Percentiles rank a stretch among this genome's conserved stretches.
Conservation (phyloP, 2,329 filamentous ascomycete genomes). For the Talaromyces sp. region DNA sequence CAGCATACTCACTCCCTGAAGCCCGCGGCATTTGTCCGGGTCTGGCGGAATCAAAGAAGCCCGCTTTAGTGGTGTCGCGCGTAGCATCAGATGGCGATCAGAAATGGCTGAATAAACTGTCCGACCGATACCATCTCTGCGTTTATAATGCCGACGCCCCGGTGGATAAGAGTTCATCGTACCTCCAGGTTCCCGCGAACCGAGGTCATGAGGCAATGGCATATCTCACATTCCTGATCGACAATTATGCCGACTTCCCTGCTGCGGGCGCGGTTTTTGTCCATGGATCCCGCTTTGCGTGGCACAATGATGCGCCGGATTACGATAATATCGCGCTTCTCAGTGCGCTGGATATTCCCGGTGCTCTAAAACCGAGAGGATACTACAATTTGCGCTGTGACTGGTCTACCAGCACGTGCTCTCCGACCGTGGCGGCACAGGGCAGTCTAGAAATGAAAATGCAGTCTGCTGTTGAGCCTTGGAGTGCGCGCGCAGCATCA, state of each 20-base stretch:
- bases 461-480: constrained; percentile 45
- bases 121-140: constrained; percentile 49
- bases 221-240: constrained; percentile 52
- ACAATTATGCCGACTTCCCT: constrained; percentile 48
- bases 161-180: constrained; percentile 23
- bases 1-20: constrained; percentile 36
- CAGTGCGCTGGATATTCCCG: constrained; percentile 39
- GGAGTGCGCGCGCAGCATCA: constrained; percentile 46
- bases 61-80: constrained; percentile 50
- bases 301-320: constrained; percentile 48
- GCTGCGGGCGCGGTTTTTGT: constrained; percentile 45
- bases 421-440: constrained; percentile 38
- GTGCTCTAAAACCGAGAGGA: constrained; percentile 42
- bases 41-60: constrained; percentile 42
- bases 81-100: constrained; percentile 46
- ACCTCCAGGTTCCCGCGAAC: constrained; percentile 51
- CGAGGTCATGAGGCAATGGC: constrained; percentile 52
- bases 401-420: constrained; percentile 52
- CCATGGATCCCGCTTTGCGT: constrained; percentile 48
- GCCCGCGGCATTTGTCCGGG: constrained; percentile 49
- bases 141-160: constrained; percentile 48
- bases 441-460: constrained; percentile 45
- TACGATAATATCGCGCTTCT: constrained; percentile 52
- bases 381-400: constrained; percentile 57
- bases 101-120: constrained; percentile 46